Percentiles rank a stretch among this genome's conserved stretches.
Evolutionary conservation across 1,284 basidiomycete genomes (phyloP).

Genomic region (Austroboletus rostrupii): DNA sequence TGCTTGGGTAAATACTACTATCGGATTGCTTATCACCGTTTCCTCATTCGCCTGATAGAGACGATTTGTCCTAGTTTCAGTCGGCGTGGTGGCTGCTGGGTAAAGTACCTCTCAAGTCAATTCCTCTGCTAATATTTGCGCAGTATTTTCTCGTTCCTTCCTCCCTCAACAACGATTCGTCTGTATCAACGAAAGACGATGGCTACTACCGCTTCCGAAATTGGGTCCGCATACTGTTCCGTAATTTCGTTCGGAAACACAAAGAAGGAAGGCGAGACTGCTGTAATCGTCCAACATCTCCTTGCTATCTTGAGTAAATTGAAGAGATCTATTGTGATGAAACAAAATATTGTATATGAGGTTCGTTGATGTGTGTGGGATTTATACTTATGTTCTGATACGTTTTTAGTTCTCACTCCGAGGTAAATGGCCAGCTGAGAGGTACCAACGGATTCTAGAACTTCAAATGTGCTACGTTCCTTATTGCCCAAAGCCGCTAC

Average conservation of each 20-base stretch:
- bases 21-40: not conserved
- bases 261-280: constrained; percentile 41
- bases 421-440: constrained; percentile 64
- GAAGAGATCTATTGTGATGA: constrained; percentile 51
- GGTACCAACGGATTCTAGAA: constrained; percentile 64
- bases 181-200: constrained; percentile 61
- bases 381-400: too few species aligned
- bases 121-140: constrained; percentile 2
- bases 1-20: constrained; percentile 51
- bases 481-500: not conserved
- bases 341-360: constrained; percentile 64
- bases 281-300: constrained; percentile 53
- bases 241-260: constrained; percentile 63
- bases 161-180: constrained; percentile 67
- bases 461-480: constrained; percentile 51
- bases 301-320: constrained; percentile 65
- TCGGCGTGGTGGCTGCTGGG: constrained; percentile 65
- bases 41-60: constrained; percentile 33
- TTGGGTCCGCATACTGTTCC: constrained; percentile 64
- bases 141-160: constrained; percentile 65
- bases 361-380: constrained; percentile 30
- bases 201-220: constrained; percentile 57
- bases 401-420: constrained; percentile 56
- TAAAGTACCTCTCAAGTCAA: constrained; percentile 29
- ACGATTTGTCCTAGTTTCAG: constrained; percentile 59